These are phyloP conservation scores for Diaporthe citrichinensis DNA, from an alignment of 2,329 filamentous ascomycete species.

Conservation along the genomic window DNA sequence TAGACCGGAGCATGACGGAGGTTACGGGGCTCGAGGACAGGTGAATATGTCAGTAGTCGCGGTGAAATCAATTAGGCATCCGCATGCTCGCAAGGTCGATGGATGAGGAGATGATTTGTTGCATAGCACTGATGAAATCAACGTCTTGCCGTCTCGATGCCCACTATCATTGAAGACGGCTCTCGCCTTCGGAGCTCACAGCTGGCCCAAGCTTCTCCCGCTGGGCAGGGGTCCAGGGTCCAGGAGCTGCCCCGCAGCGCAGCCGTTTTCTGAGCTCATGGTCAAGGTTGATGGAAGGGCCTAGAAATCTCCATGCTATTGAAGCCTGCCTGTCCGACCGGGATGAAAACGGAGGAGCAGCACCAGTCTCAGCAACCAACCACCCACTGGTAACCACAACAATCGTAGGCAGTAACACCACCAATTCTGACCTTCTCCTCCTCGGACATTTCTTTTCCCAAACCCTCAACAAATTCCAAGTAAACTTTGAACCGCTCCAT, in stretches of 20 bases:
- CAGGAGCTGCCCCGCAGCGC: constrained; percentile 30
- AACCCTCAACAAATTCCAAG: neutral
- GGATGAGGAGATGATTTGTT: too few species aligned
- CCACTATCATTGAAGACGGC: neutral
- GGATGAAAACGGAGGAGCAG: constrained; percentile 31
- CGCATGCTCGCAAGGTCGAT: neutral
- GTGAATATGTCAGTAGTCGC: neutral
- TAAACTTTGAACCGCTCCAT: neutral
- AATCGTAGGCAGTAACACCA: neutral
- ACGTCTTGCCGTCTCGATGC: too few species aligned
- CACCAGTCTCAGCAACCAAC: constrained; percentile 15
- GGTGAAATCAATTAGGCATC: neutral
- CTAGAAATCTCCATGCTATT: constrained; percentile 40
- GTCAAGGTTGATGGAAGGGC: constrained; percentile 39
- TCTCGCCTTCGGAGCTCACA: neutral
- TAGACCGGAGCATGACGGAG: neutral
- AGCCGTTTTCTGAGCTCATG: constrained; percentile 27
- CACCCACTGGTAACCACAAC: constrained; percentile 10
- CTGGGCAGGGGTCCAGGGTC: constrained; percentile 13
- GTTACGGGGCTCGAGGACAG: neutral
- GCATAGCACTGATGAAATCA: too few species aligned
- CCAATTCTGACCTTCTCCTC: neutral
- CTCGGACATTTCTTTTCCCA: neutral
- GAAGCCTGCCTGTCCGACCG: constrained; percentile 26
- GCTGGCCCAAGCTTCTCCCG: constrained; percentile 26